Evolutionary conservation across 2,329 filamentous ascomycete species (phyloP), one percentile per base, ranked within the genome.

Genomic region (Zarea fungicola): DNA sequence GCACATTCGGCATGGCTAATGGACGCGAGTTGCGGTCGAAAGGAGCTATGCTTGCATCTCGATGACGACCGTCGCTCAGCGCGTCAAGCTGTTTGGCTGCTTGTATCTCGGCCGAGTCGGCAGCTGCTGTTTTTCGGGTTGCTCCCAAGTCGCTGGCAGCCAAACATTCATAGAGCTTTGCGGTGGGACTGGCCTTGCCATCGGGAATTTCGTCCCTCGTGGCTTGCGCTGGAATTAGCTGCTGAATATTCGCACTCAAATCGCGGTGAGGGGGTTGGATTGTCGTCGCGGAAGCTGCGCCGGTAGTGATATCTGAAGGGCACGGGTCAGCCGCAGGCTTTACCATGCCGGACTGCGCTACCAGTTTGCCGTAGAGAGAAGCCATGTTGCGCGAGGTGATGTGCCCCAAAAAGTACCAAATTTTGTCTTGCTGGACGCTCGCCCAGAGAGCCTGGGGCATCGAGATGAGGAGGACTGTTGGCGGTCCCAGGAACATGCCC

Each of bases 101-200:
- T 62, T 84, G 79, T 79, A 85, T 84, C 64, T 85, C 81, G 8
- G 77, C 80, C n/a, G 81, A 81, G 49, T 84, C 81, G 58, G 83
- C 9, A 6, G 63, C 63, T 11, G 66, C 65, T 10, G 65, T 59
- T 48, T 68, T 69, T 3, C 61, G 52, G 45, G 68, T 67, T 14
- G 53, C 52, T 1, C 61, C 56, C 5, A 52, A 39, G 10, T 49
- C 49, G 1, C 49, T 36, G 5, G 49, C 26, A 11, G 39, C 41
- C 2, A 44, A 37, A 21, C 46, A 51, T 11, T 43, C 40, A 32
- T 48, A 44, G 13, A 52, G 13, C 10, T 34, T 31, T 5, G 34
- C 28, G 5, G 26, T 40, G 16, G 41, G 48, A 34, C 70, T 64
- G 1, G 70, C 69, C 22, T 37, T 31, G 10, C 32, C 32, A 21